phyloP scores from a whole-genome alignment of 805 yeast genomes.

The Saccharomycopsis selenospora region DNA sequence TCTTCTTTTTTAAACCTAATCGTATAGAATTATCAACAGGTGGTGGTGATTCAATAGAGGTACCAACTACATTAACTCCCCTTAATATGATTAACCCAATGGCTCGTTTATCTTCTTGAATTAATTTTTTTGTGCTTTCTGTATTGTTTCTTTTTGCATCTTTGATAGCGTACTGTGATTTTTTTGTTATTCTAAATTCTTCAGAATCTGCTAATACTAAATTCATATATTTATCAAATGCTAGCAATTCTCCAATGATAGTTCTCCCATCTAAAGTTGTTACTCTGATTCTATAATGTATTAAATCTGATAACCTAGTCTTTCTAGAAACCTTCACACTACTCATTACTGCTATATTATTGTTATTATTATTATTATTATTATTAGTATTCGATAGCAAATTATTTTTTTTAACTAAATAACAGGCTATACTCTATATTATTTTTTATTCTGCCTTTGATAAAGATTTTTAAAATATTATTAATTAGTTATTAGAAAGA shows the following conservation, averaged over 20 bases:
- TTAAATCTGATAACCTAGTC: conserved; percentile 42
- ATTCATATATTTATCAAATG: conserved; percentile 88
- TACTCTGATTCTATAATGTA: conserved; percentile 67
- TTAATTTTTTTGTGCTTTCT: conserved; percentile 33
- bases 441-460: too few relatives aligned
- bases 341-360: conserved; percentile 16
- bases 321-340: conserved; percentile 8
- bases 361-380: conserved; percentile 44
- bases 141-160: conserved; percentile 30
- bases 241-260: conserved; percentile 70
- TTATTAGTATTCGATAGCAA: conserved; percentile 44
- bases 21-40: conserved; percentile 23
- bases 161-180: conserved; percentile 34
- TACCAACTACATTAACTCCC: conserved; percentile 75
- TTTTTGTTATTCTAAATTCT: conserved; percentile 70
- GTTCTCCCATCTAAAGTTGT: conserved; percentile 71
- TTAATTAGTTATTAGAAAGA: too few relatives aligned
- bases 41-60: conserved; percentile 29
- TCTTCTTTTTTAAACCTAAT: conserved; percentile 10
- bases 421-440: too few relatives aligned
- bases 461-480: too few relatives aligned
- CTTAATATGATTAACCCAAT: conserved; percentile 78
- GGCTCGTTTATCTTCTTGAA: conserved; percentile 61
- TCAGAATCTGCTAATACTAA: conserved; percentile 77
- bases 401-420: conserved; percentile 32